These are phyloP conservation scores for Penicillium corylophilum DNA, from an alignment of 2,329 filamentous ascomycete species.

Conservation along the genomic window DNA sequence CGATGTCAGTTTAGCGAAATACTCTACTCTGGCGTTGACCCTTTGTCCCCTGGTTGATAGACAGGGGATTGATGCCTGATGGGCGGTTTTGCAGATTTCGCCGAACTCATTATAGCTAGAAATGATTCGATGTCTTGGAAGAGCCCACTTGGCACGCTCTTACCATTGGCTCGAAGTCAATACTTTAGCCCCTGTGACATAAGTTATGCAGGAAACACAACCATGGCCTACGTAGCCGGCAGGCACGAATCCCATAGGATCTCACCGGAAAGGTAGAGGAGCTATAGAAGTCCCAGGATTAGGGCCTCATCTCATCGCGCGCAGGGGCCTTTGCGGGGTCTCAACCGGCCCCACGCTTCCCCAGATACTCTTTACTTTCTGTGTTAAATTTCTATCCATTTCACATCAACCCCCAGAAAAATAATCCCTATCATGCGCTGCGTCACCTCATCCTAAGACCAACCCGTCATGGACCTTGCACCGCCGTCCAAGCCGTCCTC, in stretches of 20 bases:
- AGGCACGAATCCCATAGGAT: conserved; percentile 4
- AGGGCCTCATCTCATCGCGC: conserved; percentile 5
- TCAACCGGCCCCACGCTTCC: conserved; percentile 13
- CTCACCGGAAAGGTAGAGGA: conserved; percentile 1
- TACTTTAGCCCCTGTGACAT: not conserved
- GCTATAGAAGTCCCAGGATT: conserved; percentile 2
- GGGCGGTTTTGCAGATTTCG: not conserved
- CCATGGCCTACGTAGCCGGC: not conserved
- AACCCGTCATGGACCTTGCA: conserved; percentile 24
- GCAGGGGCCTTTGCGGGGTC: conserved; percentile 17
- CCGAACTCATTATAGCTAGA: not conserved
- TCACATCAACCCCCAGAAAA: not conserved
- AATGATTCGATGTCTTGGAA: conserved; percentile 4
- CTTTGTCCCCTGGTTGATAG: conserved; percentile 3
- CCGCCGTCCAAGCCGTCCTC: conserved; percentile 21
- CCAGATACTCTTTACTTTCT: conserved; percentile 11
- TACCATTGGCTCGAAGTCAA: conserved; percentile 5
- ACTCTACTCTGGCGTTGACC: conserved; percentile 7
- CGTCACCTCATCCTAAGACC: not conserved
- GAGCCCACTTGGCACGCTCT: not conserved
- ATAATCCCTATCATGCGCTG: not conserved
- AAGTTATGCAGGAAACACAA: not conserved
- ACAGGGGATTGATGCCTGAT: conserved; percentile 5
- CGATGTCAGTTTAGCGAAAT: conserved; percentile 2
- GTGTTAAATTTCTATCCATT: not conserved